phyloP scores from a whole-genome alignment of 768 basidiomycete species.

The Pleurotus platypus region DNA sequence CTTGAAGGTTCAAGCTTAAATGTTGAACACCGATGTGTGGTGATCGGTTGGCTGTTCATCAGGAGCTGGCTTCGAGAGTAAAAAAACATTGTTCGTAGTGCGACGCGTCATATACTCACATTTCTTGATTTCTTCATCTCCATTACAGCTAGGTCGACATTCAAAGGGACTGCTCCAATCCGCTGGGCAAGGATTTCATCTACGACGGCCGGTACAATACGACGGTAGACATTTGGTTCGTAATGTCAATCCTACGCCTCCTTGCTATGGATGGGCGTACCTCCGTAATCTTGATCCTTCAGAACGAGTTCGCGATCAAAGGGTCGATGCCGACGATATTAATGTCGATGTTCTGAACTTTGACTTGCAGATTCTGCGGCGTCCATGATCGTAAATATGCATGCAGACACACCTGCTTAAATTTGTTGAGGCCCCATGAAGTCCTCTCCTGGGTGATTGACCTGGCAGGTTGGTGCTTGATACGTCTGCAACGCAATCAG shows the following conservation, averaged over 20 bases:
- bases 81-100: too few relatives aligned
- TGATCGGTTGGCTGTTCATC: constrained; percentile 75
- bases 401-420: constrained; percentile 56
- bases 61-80: constrained; percentile 20
- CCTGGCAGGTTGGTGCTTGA: constrained; percentile 91
- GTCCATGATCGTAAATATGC: constrained; percentile 16
- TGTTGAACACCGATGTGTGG: constrained; percentile 84
- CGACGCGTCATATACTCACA: constrained; percentile 18
- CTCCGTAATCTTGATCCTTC: constrained; percentile 92
- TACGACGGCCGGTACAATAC: constrained; percentile 73
- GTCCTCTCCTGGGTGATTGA: constrained; percentile 77
- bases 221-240: constrained; percentile 63
- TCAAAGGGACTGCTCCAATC: constrained; percentile 87
- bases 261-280: constrained; percentile 35
- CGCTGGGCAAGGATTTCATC: constrained; percentile 93
- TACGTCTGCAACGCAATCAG: constrained; percentile 74
- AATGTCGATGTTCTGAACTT: constrained; percentile 85
- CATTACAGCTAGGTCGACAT: constrained; percentile 76
- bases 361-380: constrained; percentile 67
- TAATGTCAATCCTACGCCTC: background rate
- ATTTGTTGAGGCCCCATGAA: constrained; percentile 75
- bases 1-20: constrained; percentile 36
- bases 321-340: constrained; percentile 95
- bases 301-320: constrained; percentile 90
- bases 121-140: constrained; percentile 35